Conservation (phyloP, 371 early-diverging fungal species). For the Neoconidiobolus thromboides region DNA sequence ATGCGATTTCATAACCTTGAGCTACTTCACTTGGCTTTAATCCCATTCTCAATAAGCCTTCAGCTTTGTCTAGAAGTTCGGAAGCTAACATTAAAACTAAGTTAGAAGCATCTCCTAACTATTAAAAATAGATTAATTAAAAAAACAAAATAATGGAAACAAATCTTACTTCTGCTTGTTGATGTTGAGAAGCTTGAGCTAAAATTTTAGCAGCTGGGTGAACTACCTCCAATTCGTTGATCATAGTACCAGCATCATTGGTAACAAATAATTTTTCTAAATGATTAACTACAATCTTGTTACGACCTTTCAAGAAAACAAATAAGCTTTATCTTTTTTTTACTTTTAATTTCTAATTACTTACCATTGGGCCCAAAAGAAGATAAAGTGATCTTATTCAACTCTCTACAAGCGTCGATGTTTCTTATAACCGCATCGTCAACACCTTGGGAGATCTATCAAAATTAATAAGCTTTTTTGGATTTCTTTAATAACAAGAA, state of each 20-base stretch:
- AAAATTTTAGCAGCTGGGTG: slow-evolving; percentile 98
- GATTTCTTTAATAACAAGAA: neutral
- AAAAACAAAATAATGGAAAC: neutral
- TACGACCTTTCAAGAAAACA: slow-evolving; percentile 49
- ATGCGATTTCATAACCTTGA: slow-evolving; percentile 83
- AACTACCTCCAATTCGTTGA: slow-evolving; percentile 91
- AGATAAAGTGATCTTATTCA: slow-evolving; percentile 78
- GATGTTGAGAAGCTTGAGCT: slow-evolving; percentile 93
- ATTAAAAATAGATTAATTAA: neutral
- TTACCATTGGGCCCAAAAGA: slow-evolving; percentile 93
- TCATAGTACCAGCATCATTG: slow-evolving; percentile 98
- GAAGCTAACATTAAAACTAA: slow-evolving; percentile 88
- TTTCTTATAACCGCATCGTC: slow-evolving; percentile 92
- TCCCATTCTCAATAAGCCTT: slow-evolving; percentile 79
- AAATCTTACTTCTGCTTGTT: slow-evolving; percentile 76
- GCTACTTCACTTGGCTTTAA: slow-evolving; percentile 86
- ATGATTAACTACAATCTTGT: slow-evolving; percentile 98
- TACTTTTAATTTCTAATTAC: neutral
- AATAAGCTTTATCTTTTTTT: neutral
- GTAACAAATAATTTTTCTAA: slow-evolving; percentile 96
- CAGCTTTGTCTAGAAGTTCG: slow-evolving; percentile 85
- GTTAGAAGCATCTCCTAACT: slow-evolving; percentile 90
- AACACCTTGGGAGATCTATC: slow-evolving; percentile 79
- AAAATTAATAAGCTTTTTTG: neutral
- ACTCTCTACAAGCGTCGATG: slow-evolving; percentile 81